Percentiles rank a stretch among this genome's conserved stretches.
Evolutionary conservation across 2,329 filamentous ascomycete genomes (phyloP).

Genomic region (Fusarium nurragi): DNA sequence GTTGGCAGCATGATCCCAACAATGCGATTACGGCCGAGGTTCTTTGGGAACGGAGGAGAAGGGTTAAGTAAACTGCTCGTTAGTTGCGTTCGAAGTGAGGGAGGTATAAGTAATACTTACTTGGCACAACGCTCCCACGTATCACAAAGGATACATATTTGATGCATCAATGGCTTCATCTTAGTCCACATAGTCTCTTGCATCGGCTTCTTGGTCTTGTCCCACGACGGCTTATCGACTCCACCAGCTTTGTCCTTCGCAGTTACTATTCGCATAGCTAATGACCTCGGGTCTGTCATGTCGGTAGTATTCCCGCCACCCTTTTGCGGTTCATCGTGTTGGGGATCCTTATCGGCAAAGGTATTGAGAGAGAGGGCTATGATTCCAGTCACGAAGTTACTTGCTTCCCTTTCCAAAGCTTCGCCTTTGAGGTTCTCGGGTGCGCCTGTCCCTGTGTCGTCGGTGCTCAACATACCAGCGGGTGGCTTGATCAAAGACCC

Average conservation of each 20-base stretch:
- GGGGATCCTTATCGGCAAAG: conserved; percentile 77
- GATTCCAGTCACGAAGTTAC: conserved; percentile 77
- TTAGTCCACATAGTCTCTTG: conserved; percentile 78
- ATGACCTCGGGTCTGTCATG: background rate
- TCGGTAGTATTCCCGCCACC: conserved; percentile 54
- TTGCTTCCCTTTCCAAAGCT: conserved; percentile 80
- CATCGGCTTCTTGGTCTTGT: conserved; percentile 82
- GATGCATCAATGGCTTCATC: conserved; percentile 74
- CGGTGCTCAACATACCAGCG: conserved; percentile 75
- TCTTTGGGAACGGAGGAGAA: conserved; percentile 68
- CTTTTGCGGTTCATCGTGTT: conserved; percentile 55
- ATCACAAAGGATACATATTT: conserved; percentile 52
- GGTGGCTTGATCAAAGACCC: conserved; percentile 79
- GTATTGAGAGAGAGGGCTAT: conserved; percentile 66
- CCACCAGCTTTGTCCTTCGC: conserved; percentile 57
- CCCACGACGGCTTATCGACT: conserved; percentile 56
- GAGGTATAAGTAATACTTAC: background rate
- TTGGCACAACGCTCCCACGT: conserved; percentile 57
- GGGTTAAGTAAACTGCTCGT: conserved; percentile 60
- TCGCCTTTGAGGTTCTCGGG: conserved; percentile 83
- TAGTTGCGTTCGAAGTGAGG: background rate
- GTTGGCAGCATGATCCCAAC: background rate
- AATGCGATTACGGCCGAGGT: conserved; percentile 55
- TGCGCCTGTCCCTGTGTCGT: conserved; percentile 78
- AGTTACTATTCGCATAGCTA: conserved; percentile 56